Evolutionary conservation across 2,329 filamentous ascomycete genomes (phyloP), one percentile per base, ranked within the genome.

Genomic region (Penicillium sp.): DNA sequence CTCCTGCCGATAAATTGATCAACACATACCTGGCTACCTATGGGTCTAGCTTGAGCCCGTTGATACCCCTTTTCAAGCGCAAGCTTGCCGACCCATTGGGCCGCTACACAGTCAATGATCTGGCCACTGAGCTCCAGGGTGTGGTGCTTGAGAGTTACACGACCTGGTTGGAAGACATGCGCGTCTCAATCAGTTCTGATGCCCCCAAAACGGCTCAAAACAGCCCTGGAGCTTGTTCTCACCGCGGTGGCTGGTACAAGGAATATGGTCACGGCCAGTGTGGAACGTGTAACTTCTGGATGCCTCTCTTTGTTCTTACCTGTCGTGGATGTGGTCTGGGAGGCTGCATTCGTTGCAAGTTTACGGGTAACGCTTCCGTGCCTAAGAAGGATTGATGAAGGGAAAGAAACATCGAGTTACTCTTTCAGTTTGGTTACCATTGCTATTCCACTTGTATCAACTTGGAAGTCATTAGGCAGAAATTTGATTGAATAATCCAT

Each of bases 271-370:
- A 29, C 11, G 47, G 49, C 1, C 49, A 64, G 39, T 73, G 71
- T 46, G 56, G 63, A 21, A 31, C 39, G 0, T 73, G 71, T 49
- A 57, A 64, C 40, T 53, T 64, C 6, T 71, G 64, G 63, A 60
- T 47, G 55, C 71, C 70, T 0, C 52, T 72, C 4, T 73, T 61
- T 31, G 61, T 55, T 6, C 57, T 72, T 9, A 65, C 47, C 2
- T 73, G 71, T 40, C 60, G 65, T 1, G 57, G 55, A 10, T 73
- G 71, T 47, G 67, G 67, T 3, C 42, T 60, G 2, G 64, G 58
- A 46, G 64, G 60, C 4, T 73, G 71, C 43, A 61, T 70, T 21
- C 52, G 59, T n/a, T 73, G 71, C 51, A 72, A 67, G 52, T 72
- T 69, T 22, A 6, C 29, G 6, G 31, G 8, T 29, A 9, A 34